Percentiles rank a stretch among this genome's conserved stretches.
phyloP scores from a whole-genome alignment of 352 stramenopile genomes.

The Globisporangium megalacanthum region DNA sequence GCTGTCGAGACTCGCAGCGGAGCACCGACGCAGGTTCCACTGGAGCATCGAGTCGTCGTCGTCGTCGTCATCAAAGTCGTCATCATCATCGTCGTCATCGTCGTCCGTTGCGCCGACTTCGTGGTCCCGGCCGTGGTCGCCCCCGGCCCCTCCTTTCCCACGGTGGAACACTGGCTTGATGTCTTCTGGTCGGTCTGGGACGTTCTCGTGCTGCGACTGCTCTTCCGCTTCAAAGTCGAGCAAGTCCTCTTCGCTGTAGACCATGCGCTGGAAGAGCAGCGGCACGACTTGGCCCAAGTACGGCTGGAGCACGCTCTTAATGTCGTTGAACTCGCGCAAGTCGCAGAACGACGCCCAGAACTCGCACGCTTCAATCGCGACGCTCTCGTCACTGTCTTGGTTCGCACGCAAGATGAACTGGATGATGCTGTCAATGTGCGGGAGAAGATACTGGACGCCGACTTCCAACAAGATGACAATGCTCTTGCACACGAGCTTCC shows the following conservation, averaged over 20 bases:
- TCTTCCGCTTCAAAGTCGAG: constrained; percentile 88
- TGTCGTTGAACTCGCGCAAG: constrained; percentile 86
- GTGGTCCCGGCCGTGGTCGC: constrained; percentile 26
- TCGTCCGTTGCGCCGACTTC: constrained; percentile 21
- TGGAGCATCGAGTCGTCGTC: constrained; percentile 92
- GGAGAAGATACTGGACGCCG: constrained; percentile 86
- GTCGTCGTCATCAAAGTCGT: constrained; percentile 88
- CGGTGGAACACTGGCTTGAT: constrained; percentile 88
- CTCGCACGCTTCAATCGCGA: constrained; percentile 87
- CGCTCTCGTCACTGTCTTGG: constrained; percentile 81
- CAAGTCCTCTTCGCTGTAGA: constrained; percentile 94
- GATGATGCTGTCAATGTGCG: constrained; percentile 87
- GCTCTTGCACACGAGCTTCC: constrained; percentile 87
- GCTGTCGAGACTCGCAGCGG: constrained; percentile 93
- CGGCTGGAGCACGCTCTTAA: constrained; percentile 84
- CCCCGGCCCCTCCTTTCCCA: constrained; percentile 20
- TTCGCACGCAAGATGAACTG: constrained; percentile 89
- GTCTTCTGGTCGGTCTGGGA: constrained; percentile 88
- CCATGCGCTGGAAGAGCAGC: constrained; percentile 91
- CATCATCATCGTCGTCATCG: constrained; percentile 85
- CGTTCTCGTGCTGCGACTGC: constrained; percentile 79
- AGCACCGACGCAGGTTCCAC: constrained; percentile 95
- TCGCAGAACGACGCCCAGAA: constrained; percentile 91
- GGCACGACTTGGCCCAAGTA: constrained; percentile 90
- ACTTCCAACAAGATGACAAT: constrained; percentile 89